Evolutionary conservation across 768 basidiomycete species (phyloP).

Genomic region (Exsudoporus frostii): DNA sequence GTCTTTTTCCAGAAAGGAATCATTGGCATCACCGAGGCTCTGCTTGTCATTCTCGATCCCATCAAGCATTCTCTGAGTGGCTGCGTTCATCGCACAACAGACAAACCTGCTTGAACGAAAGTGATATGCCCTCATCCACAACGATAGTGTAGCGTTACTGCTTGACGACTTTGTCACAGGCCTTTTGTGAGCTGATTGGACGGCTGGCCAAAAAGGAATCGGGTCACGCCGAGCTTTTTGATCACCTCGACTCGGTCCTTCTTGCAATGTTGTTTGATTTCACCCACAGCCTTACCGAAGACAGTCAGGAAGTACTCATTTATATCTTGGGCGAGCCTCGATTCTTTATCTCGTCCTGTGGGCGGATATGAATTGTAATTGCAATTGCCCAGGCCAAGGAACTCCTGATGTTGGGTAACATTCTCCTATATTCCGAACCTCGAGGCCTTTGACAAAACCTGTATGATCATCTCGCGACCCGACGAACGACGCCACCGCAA

Average conservation of each 20-base stretch:
- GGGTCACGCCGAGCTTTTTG: no score
- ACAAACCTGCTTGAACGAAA: neutral
- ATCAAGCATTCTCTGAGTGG: neutral
- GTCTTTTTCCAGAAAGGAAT: neutral
- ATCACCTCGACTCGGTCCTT: no score
- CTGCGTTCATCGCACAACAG: neutral
- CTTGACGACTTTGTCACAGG: no score
- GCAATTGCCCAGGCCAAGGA: no score
- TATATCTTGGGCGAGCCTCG: neutral
- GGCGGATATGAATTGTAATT: neutral
- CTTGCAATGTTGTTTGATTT: neutral
- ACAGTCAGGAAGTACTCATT: neutral
- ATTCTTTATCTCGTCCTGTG: neutral
- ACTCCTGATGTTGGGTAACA: no score
- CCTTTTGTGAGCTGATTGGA: no score
- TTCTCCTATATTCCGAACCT: no score
- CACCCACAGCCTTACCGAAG: neutral
- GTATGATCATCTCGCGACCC: no score
- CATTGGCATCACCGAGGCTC: neutral
- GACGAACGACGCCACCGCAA: no score
- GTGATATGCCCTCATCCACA: neutral
- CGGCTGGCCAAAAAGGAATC: no score
- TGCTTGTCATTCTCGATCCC: neutral
- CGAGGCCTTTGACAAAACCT: no score
- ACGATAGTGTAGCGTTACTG: no score